These are phyloP conservation scores for Peziza echinospora DNA, from an alignment of 495 filamentous ascomycete genomes.

Conservation along the genomic window DNA sequence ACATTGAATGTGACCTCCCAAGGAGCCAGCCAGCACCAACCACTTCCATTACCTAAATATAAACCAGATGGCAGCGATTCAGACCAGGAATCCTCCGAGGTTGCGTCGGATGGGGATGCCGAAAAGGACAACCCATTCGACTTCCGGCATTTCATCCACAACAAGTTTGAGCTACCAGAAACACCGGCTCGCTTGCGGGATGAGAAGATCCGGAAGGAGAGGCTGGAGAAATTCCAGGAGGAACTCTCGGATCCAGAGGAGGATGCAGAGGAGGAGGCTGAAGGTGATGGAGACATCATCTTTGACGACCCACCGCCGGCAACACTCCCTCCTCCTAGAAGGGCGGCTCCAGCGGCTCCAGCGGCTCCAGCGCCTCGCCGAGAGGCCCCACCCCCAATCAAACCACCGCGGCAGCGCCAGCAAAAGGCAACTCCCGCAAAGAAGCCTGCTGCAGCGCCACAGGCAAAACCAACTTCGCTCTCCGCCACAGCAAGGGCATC, in stretches of 20 bases:
- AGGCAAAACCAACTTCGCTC: background rate
- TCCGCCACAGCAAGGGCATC: no score
- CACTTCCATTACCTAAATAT: constrained; percentile 9
- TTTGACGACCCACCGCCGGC: background rate
- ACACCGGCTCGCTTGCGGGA: constrained; percentile 1
- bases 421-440: background rate
- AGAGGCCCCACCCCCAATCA: background rate
- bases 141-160: constrained; percentile 18
- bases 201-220: constrained; percentile 8
- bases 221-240: constrained; percentile 2
- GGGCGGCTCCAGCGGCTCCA: no score
- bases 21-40: constrained; percentile 9
- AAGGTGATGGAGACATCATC: background rate
- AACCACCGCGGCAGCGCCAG: background rate
- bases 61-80: background rate
- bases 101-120: constrained; percentile 14
- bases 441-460: background rate
- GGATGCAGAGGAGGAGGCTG: constrained; percentile 12
- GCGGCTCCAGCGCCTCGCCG: no score
- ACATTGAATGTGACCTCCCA: constrained; percentile 17
- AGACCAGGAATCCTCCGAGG: background rate
- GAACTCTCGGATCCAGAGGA: constrained; percentile 15
- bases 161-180: constrained; percentile 8
- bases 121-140: constrained; percentile 18
- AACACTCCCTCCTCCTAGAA: background rate